These are phyloP conservation scores for Mycena metata DNA, from an alignment of 768 basidiomycete genomes.

Conservation along the genomic window DNA sequence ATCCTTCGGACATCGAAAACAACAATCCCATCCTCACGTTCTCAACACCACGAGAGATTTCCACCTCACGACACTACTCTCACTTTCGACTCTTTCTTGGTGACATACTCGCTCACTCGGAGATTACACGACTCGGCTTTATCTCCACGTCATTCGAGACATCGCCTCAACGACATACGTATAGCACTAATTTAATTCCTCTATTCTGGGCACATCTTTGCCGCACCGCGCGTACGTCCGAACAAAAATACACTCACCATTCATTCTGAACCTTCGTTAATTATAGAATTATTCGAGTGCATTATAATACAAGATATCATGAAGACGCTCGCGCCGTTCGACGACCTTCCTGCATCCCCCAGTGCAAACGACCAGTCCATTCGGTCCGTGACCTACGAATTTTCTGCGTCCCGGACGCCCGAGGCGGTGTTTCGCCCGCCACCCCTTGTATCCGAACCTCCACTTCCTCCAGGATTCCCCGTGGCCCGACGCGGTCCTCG, in stretches of 20 bases:
- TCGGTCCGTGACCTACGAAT: slow-evolving; percentile 28
- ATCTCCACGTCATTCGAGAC: slow-evolving; percentile 10
- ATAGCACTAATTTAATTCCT: slow-evolving; percentile 42
- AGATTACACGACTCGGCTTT: slow-evolving; percentile 39
- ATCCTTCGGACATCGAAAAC: slow-evolving; percentile 28
- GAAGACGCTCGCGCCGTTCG: slow-evolving; percentile 8
- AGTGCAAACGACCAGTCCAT: slow-evolving; percentile 21
- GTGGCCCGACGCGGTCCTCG: neutral
- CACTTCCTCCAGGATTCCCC: slow-evolving; percentile 22
- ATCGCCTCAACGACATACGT: slow-evolving; percentile 24
- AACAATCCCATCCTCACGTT: slow-evolving; percentile 42
- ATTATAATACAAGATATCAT: slow-evolving; percentile 43
- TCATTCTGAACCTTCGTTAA: neutral
- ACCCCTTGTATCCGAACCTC: slow-evolving; percentile 14
- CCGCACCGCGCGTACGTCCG: slow-evolving; percentile 37
- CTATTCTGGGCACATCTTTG: slow-evolving; percentile 44
- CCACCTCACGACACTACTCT: slow-evolving; percentile 38
- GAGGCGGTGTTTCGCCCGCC: slow-evolving; percentile 14
- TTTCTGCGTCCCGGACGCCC: slow-evolving; percentile 8
- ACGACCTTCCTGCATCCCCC: slow-evolving; percentile 7
- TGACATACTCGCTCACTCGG: slow-evolving; percentile 41
- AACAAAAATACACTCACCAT: neutral
- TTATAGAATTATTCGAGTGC: slow-evolving; percentile 42
- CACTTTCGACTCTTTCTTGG: slow-evolving; percentile 44
- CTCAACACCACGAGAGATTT: slow-evolving; percentile 34